Base-by-base conservation (phyloP, 2,329 filamentous ascomycete species). In the Curvularia eragrostidis region DNA sequence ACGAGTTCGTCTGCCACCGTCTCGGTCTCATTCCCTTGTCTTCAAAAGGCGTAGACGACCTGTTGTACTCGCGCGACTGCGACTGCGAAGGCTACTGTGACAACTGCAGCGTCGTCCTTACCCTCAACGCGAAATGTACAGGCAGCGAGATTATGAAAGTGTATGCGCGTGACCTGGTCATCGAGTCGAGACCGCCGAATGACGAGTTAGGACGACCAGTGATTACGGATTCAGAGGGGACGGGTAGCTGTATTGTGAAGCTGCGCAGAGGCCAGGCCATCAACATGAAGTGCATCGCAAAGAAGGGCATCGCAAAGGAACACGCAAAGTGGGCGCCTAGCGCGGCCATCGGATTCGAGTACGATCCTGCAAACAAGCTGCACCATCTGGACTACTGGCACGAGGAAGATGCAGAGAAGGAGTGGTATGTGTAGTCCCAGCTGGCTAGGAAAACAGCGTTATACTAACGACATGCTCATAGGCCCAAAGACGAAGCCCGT, bases 221-320 rank as follows among this genome's bases (percentile, higher is more conserved):
- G 57, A 91, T 96, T 69, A 89, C 85, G 43, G 94, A 99, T 75
- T 85, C 89, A 0, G 91, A 94, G 49, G 88, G 89, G 10, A 86
- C 90, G 56, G 95, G 95, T 1, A 87, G 90, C 43, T 83, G 98
- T 67, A 94, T 99, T 65, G 91, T 90, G 71, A 98, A 98, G 83
- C 81, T 99, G 73, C 85, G 94, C 57, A 90, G 89, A 72, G 92
- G 90, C 2, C 95, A 99, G 79, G 93, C 97, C 78, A 81, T 99
- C 59, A 89, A 92, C 76, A 86, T 99, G 73, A 91, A 87, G 61
- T 98, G 94, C 75, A 90, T 97, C 65, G 95, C 94, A 49, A 97
- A 97, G 84, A 98, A 98, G 84, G 95, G 95, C 1, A 98, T 98
- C 64, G 93, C 94, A 36, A 99, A 99, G 83, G 95, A 99, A 77